A percentile compares a stretch with the other conserved stretches of the same genome.
phyloP scores from a whole-genome alignment of 495 filamentous ascomycete genomes.

The Podospora conica region DNA sequence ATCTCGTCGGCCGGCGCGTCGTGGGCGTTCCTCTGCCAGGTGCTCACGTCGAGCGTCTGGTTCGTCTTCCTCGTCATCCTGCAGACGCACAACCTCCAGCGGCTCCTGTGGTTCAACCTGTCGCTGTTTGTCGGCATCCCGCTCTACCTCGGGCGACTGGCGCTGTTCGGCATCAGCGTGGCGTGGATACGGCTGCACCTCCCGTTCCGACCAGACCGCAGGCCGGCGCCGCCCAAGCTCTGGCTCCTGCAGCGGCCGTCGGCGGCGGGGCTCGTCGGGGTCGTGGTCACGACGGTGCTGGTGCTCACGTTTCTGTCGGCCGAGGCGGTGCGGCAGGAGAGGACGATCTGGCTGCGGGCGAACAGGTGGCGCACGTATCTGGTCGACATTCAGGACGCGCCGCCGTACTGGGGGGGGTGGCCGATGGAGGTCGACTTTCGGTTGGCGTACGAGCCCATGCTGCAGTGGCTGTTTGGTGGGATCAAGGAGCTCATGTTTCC shows the following conservation, averaged over 20 bases:
- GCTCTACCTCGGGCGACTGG: background rate
- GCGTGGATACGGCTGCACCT: background rate
- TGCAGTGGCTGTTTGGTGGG: background rate
- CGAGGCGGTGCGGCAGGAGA: background rate
- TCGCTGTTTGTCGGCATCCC: slow-evolving; percentile 3
- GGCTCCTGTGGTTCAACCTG: background rate
- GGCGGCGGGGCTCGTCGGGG: slow-evolving; percentile 8
- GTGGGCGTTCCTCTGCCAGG: slow-evolving; percentile 12
- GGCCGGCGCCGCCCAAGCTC: background rate
- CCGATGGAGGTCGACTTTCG: background rate
- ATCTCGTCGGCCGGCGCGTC: background rate
- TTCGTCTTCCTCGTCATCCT: slow-evolving; percentile 14
- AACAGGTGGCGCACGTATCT: background rate
- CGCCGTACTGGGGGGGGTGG: background rate
- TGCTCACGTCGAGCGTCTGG: slow-evolving; percentile 20
- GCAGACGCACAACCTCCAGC: slow-evolving; percentile 17
- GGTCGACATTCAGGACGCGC: background rate
- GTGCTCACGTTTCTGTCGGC: background rate
- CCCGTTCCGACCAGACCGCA: background rate
- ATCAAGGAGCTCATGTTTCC: background rate
- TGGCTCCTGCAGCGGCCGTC: background rate
- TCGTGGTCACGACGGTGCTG: background rate
- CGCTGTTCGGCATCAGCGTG: background rate
- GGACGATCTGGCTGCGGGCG: background rate
- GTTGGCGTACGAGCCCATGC: background rate